Percentiles rank a stretch among this genome's conserved stretches.
phyloP scores from a whole-genome alignment of 768 basidiomycete genomes.

The Leccinum olivaceopallidum region DNA sequence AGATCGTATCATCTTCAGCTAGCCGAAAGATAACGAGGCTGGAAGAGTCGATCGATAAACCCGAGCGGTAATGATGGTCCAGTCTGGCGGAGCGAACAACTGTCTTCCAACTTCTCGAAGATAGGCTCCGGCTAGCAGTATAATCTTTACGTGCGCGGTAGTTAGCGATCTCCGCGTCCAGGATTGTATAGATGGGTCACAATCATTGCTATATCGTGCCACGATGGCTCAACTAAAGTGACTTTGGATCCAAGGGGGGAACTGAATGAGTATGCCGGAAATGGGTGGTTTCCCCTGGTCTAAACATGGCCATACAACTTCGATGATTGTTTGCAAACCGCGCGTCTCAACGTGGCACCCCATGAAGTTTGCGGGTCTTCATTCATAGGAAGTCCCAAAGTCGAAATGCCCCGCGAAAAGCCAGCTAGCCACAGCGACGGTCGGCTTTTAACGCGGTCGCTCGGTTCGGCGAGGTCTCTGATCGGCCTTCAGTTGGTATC shows the following conservation, averaged over 20 bases:
- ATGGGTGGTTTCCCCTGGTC: neutral
- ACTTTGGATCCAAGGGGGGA: neutral
- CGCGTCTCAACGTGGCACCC: neutral
- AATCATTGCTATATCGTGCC: neutral
- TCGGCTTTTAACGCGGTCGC: slow-evolving; percentile 28
- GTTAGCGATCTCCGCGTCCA: slow-evolving; percentile 2
- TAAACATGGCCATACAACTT: slow-evolving; percentile 19
- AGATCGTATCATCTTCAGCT: neutral
- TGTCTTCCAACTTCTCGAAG: neutral
- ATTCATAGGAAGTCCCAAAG: slow-evolving; percentile 4
- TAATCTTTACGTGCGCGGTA: neutral
- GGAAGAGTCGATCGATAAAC: slow-evolving; percentile 1
- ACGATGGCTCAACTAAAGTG: neutral
- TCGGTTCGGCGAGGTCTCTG: slow-evolving; percentile 59
- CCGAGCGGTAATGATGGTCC: neutral
- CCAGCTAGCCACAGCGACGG: slow-evolving; percentile 3
- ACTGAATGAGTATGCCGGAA: neutral
- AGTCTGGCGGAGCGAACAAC: neutral
- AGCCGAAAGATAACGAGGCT: neutral
- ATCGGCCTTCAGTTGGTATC: slow-evolving; percentile 87
- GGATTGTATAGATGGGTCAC: neutral
- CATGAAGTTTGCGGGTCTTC: slow-evolving; percentile 8
- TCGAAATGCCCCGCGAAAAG: slow-evolving; percentile 12
- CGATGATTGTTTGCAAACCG: neutral
- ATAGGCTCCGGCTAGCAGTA: neutral